Conservation (phyloP, 257 asterid species). For the Mentha longifolia region DNA sequence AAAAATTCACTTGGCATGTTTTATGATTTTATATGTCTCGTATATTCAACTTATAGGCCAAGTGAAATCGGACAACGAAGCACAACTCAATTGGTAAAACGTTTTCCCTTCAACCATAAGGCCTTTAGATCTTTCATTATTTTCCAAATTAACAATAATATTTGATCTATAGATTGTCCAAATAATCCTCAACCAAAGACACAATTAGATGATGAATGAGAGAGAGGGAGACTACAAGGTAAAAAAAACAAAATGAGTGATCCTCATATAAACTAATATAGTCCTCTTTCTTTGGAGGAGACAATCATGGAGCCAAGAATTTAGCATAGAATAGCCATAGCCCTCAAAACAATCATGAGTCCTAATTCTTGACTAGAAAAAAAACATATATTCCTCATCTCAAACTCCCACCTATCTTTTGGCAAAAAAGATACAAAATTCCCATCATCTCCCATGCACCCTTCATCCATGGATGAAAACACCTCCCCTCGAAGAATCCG, state of each 20-base stretch:
- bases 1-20: too few species aligned
- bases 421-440: not conserved
- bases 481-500: slow-evolving; percentile 28
- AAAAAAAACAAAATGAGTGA: slow-evolving; percentile 7
- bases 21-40: too few species aligned
- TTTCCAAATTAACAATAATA: too few species aligned
- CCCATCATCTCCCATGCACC: too few species aligned
- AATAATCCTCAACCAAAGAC: slow-evolving; percentile 32
- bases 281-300: slow-evolving; percentile 24
- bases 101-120: too few species aligned
- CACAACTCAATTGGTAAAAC: too few species aligned
- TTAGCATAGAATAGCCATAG: slow-evolving; percentile 16
- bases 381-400: not conserved
- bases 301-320: slow-evolving; percentile 27
- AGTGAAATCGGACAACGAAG: too few species aligned
- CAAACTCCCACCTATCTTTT: slow-evolving; percentile 8
- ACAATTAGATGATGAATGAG: slow-evolving; percentile 28
- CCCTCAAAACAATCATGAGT: slow-evolving; percentile 12
- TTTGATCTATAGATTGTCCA: too few species aligned
- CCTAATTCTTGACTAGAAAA: slow-evolving; percentile 5
- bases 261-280: slow-evolving; percentile 12
- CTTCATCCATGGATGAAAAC: slow-evolving; percentile 41
- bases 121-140: too few species aligned
- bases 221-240: slow-evolving; percentile 2
- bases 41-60: too few species aligned